phyloP scores from a whole-genome alignment of 768 basidiomycete species.

The Mycena belliarum region DNA sequence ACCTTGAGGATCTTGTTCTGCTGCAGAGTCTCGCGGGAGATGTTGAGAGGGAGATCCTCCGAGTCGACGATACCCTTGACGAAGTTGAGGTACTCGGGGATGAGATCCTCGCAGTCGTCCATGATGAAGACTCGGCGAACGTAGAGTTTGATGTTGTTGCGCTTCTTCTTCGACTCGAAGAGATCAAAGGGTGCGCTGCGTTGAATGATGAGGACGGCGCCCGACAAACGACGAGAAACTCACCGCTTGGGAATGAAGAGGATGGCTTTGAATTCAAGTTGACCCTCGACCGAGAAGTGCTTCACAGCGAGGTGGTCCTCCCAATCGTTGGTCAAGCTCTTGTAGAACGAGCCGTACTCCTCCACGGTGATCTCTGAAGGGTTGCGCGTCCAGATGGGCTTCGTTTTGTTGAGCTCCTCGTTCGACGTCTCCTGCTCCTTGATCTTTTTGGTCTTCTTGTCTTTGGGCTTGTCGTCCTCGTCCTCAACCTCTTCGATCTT shows the following conservation, averaged over 20 bases:
- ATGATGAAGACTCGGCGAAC: conserved; percentile 99
- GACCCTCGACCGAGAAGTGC: conserved; percentile 99
- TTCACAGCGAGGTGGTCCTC: conserved; percentile 99
- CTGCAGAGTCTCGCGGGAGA: conserved; percentile 99
- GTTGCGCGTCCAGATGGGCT: conserved; percentile 99
- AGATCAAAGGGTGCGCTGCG: conserved; percentile 95
- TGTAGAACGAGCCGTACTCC: conserved; percentile 97
- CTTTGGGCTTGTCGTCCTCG: conserved; percentile 81
- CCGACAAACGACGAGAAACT: conserved; percentile 23
- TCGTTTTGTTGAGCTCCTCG: conserved; percentile 99
- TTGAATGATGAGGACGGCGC: conserved; percentile 12
- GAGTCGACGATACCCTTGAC: conserved; percentile 99
- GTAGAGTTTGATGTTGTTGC: conserved; percentile 99
- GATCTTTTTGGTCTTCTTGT: conserved; percentile 93
- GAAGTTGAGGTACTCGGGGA: conserved; percentile 99
- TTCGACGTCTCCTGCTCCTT: conserved; percentile 86
- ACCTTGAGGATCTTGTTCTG: conserved; percentile 99
- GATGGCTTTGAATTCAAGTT: conserved; percentile 99
- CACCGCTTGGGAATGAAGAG: conserved; percentile 96
- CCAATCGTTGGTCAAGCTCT: conserved; percentile 99
- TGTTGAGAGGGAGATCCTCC: conserved; percentile 99
- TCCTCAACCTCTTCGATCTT: conserved; percentile 86
- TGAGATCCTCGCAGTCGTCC: conserved; percentile 99
- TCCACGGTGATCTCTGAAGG: conserved; percentile 90
- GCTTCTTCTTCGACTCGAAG: conserved; percentile 99